phyloP scores from a whole-genome alignment of 805 yeast species.

The Nakazawaea wickerhamii region DNA sequence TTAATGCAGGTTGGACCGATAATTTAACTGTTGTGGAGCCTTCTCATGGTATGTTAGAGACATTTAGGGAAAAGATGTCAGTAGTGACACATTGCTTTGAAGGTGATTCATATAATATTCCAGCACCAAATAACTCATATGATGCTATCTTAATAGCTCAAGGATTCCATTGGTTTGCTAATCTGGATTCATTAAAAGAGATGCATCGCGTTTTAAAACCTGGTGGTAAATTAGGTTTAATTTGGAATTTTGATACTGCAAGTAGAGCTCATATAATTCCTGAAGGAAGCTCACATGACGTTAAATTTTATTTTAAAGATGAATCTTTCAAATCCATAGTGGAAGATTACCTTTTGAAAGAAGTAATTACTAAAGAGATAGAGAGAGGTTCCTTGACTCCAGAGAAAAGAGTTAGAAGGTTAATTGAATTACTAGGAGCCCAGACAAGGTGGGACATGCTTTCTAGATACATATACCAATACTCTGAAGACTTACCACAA shows the following conservation, averaged over 20 bases:
- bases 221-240: slow-evolving; percentile 43
- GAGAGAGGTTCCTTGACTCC: slow-evolving; percentile 7
- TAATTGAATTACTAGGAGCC: slow-evolving; percentile 9
- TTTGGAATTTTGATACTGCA: slow-evolving; percentile 52
- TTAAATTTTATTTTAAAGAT: slow-evolving; percentile 17
- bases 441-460: slow-evolving; percentile 12
- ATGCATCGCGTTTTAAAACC: slow-evolving; percentile 45
- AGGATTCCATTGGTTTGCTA: slow-evolving; percentile 67
- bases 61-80: slow-evolving; percentile 44
- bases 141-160: slow-evolving; percentile 54
- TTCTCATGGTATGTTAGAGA: slow-evolving; percentile 48
- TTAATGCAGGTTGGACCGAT: slow-evolving; percentile 31
- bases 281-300: slow-evolving; percentile 12
- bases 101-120: slow-evolving; percentile 44
- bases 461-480: slow-evolving; percentile 13
- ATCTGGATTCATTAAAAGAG: slow-evolving; percentile 40
- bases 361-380: slow-evolving; percentile 9
- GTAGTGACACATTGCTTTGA: slow-evolving; percentile 19
- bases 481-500: slow-evolving; percentile 48
- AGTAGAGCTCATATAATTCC: slow-evolving; percentile 17
- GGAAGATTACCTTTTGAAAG: slow-evolving; percentile 33
- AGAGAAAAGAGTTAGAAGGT: slow-evolving; percentile 6
- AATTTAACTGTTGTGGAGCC: slow-evolving; percentile 48
- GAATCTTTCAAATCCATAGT: slow-evolving; percentile 16
- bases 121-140: slow-evolving; percentile 35